These are phyloP conservation scores for Xanthoconium separans DNA, from an alignment of 1,284 basidiomycete genomes.

Conservation along the genomic window DNA sequence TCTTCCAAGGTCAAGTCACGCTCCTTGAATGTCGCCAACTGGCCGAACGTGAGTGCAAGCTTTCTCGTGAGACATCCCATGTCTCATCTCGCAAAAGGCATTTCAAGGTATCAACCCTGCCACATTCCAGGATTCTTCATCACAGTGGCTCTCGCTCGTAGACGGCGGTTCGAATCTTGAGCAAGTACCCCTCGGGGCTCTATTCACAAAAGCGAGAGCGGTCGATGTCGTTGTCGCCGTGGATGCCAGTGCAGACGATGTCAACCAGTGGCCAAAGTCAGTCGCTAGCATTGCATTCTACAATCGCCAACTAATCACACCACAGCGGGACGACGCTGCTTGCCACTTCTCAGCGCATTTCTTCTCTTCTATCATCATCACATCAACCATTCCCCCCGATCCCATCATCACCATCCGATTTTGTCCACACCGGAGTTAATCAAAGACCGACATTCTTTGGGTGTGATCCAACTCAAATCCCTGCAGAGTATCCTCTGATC, in stretches of 20 bases:
- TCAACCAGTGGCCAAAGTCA: constrained; percentile 66
- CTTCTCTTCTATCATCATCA: constrained; percentile 46
- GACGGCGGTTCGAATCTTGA: constrained; percentile 62
- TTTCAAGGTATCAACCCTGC: constrained; percentile 48
- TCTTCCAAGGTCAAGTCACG: constrained; percentile 45
- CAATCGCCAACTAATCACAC: neutral
- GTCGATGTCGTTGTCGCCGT: constrained; percentile 72
- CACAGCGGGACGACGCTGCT: constrained; percentile 51
- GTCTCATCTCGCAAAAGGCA: constrained; percentile 33
- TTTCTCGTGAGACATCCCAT: neutral
- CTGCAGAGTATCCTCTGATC: constrained; percentile 55
- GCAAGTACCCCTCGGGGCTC: constrained; percentile 63
- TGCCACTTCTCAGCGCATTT: constrained; percentile 41
- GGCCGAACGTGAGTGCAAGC: constrained; percentile 50
- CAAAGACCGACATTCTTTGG: constrained; percentile 77
- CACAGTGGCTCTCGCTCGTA: constrained; percentile 54
- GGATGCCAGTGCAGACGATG: constrained; percentile 64
- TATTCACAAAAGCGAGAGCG: constrained; percentile 60
- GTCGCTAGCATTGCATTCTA: constrained; percentile 18
- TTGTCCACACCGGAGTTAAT: constrained; percentile 64
- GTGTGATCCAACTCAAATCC: constrained; percentile 52
- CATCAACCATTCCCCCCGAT: constrained; percentile 66
- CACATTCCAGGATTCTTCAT: constrained; percentile 48
- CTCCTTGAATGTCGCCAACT: constrained; percentile 62
- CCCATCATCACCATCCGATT: constrained; percentile 51